phyloP scores from a whole-genome alignment of 2,329 filamentous ascomycete genomes.

The Talaromyces marneffei region DNA sequence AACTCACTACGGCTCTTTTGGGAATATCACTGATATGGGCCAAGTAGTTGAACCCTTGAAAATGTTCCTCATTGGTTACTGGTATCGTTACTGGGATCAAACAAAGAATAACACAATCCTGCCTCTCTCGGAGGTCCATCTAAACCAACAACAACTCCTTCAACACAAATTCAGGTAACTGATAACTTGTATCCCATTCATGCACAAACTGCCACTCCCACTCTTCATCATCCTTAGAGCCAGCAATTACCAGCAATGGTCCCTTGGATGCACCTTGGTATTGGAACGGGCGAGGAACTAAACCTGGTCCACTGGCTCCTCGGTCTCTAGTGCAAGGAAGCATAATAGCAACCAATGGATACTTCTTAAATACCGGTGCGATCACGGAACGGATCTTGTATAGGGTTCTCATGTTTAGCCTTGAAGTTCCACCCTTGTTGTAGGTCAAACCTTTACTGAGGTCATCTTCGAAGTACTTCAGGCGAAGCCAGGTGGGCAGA shows the following conservation, averaged over 20 bases:
- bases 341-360: background rate
- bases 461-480: background rate
- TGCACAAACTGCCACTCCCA: slow-evolving; percentile 14
- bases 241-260: slow-evolving; percentile 5
- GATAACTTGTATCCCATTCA: slow-evolving; percentile 12
- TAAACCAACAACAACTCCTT: slow-evolving; percentile 12
- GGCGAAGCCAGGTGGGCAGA: background rate
- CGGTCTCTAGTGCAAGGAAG: slow-evolving; percentile 6
- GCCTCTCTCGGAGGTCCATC: no score
- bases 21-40: no score
- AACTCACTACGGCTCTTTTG: no score
- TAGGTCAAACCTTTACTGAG: background rate
- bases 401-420: background rate
- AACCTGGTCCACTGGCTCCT: background rate
- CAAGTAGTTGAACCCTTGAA: no score
- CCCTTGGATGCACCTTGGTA: slow-evolving; percentile 12
- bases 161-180: slow-evolving; percentile 12
- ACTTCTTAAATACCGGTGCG: slow-evolving; percentile 3
- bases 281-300: background rate
- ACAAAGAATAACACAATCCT: no score
- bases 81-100: no score
- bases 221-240: slow-evolving; percentile 2
- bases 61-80: no score
- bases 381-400: background rate
- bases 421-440: background rate